phyloP scores from a whole-genome alignment of 164 flowering plant species.

The Annona squamosa region DNA sequence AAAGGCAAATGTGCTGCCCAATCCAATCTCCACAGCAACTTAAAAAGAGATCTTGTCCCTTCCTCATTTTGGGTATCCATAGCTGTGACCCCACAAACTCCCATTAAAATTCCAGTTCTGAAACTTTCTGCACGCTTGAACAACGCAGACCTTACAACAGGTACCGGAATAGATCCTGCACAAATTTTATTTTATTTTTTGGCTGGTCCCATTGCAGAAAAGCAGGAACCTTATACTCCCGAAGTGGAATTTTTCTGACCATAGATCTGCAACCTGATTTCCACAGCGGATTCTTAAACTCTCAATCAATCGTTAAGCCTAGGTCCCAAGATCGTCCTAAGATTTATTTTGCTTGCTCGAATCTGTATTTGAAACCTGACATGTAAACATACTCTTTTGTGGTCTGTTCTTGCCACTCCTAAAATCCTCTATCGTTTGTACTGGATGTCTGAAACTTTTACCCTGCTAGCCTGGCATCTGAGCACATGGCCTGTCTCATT shows the following conservation, averaged over 20 bases:
- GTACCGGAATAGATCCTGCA: constrained; percentile 66
- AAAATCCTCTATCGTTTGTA: constrained; percentile 1
- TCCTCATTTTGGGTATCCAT: constrained; percentile 25
- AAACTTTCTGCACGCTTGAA: constrained; percentile 20
- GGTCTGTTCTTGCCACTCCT: constrained; percentile 2
- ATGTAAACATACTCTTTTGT: not conserved
- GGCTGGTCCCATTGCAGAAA: constrained; percentile 36
- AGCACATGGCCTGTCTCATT: not conserved
- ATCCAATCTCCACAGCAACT: constrained; percentile 65
- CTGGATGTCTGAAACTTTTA: not conserved
- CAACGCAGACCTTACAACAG: constrained; percentile 45
- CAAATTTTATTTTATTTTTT: constrained; percentile 20
- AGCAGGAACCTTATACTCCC: constrained; percentile 56
- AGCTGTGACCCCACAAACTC: constrained; percentile 24
- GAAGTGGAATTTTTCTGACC: constrained; percentile 33
- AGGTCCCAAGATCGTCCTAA: not conserved
- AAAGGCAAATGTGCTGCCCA: constrained; percentile 26
- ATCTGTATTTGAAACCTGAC: not conserved
- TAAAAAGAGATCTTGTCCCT: constrained; percentile 53
- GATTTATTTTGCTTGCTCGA: not conserved
- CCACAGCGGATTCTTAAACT: constrained; percentile 27
- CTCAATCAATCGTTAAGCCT: not conserved
- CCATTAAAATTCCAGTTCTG: constrained; percentile 24
- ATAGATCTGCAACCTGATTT: constrained; percentile 34
- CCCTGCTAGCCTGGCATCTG: not conserved